Base-by-base conservation (phyloP, 106 monocot species). In the Iris macrosiphon region DNA sequence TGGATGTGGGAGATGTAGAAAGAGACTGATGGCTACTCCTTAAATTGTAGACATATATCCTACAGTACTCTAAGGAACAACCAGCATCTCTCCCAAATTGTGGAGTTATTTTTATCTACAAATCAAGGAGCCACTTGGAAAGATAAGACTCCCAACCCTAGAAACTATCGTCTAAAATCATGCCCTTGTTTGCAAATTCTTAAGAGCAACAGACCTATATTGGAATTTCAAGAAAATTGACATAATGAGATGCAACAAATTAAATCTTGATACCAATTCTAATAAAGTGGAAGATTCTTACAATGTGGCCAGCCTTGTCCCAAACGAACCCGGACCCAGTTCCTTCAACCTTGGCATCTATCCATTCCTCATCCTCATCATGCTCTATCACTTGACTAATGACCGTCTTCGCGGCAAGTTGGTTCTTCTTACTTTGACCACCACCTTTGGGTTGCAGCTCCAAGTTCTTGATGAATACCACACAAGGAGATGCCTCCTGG, bases 281-380 rank as follows among this genome's bases (percentile, higher is more conserved):
- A 25, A 17, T 7, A 22, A 30, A 22, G 37, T 65, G 7, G 20
- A 50, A 22, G 18, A 33, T 49, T 47, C 82, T 66, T 57, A 95
- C 94, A 57, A 95, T 85, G 73, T 89, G 89, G 29, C 94, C 94
- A 27, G 45, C 40, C 21, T 73, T 70, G 61, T 95, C 89, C 94
- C 85, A 89, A 20, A 95, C 65, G 64, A 95, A 95, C 6, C 94
- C 94, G 9, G 85, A 95, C 1, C 89, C 94, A 6, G 81, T 82
- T 4, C 84, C 84, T 45, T 73, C 81, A 20, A 89, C 75, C 48
- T 82, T 81, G 14, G 70, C 80, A 49, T 76, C 67, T 0, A 3
- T 47, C 47, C 52, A 44, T 24, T 73, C 79, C 17, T 59, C 45
- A 21, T 61, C 75, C 3, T 48, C 76, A 27, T 64, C 72, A 2